These are phyloP conservation scores for Quercus tomentella DNA, from an alignment of 331 rosid genomes.

Conservation along the genomic window DNA sequence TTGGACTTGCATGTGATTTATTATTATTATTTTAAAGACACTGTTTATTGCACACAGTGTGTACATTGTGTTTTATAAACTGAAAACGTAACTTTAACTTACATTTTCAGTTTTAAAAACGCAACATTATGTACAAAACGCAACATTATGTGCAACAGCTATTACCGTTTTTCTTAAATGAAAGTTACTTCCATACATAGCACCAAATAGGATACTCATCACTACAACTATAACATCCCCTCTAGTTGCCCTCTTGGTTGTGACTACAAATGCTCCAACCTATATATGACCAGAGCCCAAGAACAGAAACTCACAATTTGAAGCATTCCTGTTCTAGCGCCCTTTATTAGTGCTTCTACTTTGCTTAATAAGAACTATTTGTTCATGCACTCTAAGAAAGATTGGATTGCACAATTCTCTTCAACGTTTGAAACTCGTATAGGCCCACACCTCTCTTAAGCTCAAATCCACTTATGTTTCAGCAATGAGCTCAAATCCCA, in stretches of 20 bases:
- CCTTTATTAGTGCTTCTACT: constrained; percentile 78
- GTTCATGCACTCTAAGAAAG: constrained; percentile 53
- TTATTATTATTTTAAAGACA: neutral
- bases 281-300: constrained; percentile 83
- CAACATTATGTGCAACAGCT: too few relatives aligned
- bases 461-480: too few relatives aligned
- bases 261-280: constrained; percentile 87
- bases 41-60: too few relatives aligned
- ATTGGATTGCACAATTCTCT: constrained; percentile 51
- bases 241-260: constrained; percentile 52
- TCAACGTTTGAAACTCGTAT: constrained; percentile 32
- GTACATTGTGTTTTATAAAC: too few relatives aligned
- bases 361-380: constrained; percentile 50
- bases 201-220: constrained; percentile 92
- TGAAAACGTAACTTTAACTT: too few relatives aligned
- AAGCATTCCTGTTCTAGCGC: constrained; percentile 82
- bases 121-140: too few relatives aligned
- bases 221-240: constrained; percentile 73
- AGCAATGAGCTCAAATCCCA: too few relatives aligned
- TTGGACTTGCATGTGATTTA: neutral
- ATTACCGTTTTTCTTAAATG: neutral
- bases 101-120: too few relatives aligned
- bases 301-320: constrained; percentile 72
- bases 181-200: constrained; percentile 49
- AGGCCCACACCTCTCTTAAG: too few relatives aligned